Evolutionary conservation across 2,329 filamentous ascomycete genomes (phyloP).

Genomic region (Coniochaeta prunicola): DNA sequence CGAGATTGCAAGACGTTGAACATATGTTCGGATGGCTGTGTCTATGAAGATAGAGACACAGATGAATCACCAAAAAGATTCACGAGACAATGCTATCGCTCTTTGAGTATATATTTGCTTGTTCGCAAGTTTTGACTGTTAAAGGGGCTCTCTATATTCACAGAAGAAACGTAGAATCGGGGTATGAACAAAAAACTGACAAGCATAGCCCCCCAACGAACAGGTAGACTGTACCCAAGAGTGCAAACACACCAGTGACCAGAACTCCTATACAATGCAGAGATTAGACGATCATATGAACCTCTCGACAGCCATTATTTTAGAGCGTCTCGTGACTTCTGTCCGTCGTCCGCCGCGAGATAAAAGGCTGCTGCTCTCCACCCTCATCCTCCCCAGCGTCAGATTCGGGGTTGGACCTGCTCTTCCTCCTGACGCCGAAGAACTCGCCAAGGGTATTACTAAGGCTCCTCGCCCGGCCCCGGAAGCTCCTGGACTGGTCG

Average conservation of each 20-base stretch:
- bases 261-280: background rate
- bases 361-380: background rate
- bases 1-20: background rate
- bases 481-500: conserved; percentile 15
- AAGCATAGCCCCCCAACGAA: background rate
- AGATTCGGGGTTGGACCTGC: background rate
- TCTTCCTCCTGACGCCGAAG: conserved; percentile 22
- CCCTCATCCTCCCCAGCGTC: background rate
- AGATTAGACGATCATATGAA: background rate
- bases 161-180: background rate
- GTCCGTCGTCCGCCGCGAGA: background rate
- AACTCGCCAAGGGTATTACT: conserved; percentile 30
- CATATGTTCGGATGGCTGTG: background rate
- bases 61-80: background rate
- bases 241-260: background rate
- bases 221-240: background rate
- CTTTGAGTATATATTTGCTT: background rate
- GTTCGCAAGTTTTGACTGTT: background rate
- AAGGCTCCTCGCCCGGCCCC: conserved; percentile 28
- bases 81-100: background rate
- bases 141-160: background rate
- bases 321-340: background rate
- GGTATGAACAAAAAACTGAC: background rate
- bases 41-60: background rate
- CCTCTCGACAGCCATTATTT: background rate